A percentile compares a stretch with the other conserved stretches of the same genome.
Conservation (phyloP, 2,329 filamentous ascomycete genomes). For the Talaromyces funiculosus region DNA sequence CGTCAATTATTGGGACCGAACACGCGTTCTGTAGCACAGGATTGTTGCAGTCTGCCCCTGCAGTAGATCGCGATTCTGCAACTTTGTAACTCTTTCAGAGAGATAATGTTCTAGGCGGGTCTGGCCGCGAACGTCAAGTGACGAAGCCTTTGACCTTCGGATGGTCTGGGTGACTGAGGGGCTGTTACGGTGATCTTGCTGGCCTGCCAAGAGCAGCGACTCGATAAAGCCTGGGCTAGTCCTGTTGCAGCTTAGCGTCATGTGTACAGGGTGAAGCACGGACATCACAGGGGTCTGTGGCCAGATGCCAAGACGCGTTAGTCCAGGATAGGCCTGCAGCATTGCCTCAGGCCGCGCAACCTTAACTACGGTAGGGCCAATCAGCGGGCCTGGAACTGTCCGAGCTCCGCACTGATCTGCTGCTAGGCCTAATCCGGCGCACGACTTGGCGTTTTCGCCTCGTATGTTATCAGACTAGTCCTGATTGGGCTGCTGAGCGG, state of each 20-base stretch:
- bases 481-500: not conserved
- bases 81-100: not conserved
- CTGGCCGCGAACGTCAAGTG: constrained; percentile 6
- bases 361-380: not conserved
- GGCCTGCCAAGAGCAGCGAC: not conserved
- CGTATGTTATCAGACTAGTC: not conserved
- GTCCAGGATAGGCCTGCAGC: not conserved
- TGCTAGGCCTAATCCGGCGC: not conserved
- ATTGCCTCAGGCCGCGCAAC: not conserved
- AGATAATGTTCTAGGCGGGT: not conserved
- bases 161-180: not conserved
- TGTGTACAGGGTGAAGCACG: not conserved
- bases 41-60: constrained; percentile 7
- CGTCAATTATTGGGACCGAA: not conserved
- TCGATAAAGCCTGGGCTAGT: not conserved
- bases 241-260: not conserved
- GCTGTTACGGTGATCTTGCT: not conserved
- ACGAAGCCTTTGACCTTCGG: not conserved
- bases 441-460: not conserved
- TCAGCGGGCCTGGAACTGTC: not conserved
- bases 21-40: not conserved
- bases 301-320: not conserved
- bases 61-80: not conserved
- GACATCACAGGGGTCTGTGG: not conserved
- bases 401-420: not conserved